These are phyloP conservation scores for Myriosclerotinia scirpicola DNA, from an alignment of 2,329 filamentous ascomycete genomes.

Conservation along the genomic window DNA sequence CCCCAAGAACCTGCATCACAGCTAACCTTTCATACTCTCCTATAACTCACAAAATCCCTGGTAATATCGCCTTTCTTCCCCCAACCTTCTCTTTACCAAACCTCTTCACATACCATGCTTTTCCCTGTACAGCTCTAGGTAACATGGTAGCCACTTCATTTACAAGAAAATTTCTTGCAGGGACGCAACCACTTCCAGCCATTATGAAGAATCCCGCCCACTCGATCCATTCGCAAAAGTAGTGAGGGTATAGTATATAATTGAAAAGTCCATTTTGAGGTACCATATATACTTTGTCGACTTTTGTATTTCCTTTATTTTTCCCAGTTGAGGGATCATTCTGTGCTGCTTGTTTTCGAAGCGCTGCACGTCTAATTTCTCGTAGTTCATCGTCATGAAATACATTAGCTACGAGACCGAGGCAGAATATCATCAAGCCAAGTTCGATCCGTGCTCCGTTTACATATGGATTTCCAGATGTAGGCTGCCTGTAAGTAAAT, in stretches of 20 bases:
- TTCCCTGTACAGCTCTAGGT: slow-evolving; percentile 77
- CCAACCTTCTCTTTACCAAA: slow-evolving; percentile 84
- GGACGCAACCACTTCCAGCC: slow-evolving; percentile 64
- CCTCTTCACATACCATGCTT: slow-evolving; percentile 80
- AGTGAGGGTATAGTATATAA: slow-evolving; percentile 86
- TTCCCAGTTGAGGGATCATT: slow-evolving; percentile 36
- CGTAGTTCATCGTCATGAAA: slow-evolving; percentile 88
- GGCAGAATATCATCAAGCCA: slow-evolving; percentile 73
- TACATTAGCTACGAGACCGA: slow-evolving; percentile 78
- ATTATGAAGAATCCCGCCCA: slow-evolving; percentile 88
- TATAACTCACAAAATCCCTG: slow-evolving; percentile 42
- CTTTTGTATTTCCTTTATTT: slow-evolving; percentile 42
- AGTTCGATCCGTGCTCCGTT: slow-evolving; percentile 49
- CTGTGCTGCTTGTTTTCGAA: slow-evolving; percentile 53
- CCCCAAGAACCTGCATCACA: too few relatives aligned
- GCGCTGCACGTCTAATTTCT: slow-evolving; percentile 74
- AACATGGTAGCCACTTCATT: slow-evolving; percentile 92
- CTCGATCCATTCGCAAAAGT: slow-evolving; percentile 95
- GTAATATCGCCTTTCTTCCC: slow-evolving; percentile 71
- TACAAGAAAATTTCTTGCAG: slow-evolving; percentile 77
- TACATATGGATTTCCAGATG: slow-evolving; percentile 40
- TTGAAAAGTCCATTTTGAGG: slow-evolving; percentile 81
- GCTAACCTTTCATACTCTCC: background rate
- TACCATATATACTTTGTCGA: slow-evolving; percentile 83
- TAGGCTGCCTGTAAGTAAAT: slow-evolving; percentile 6